Conservation (phyloP, 179 eudicot species). For the Camellia oleifera region DNA sequence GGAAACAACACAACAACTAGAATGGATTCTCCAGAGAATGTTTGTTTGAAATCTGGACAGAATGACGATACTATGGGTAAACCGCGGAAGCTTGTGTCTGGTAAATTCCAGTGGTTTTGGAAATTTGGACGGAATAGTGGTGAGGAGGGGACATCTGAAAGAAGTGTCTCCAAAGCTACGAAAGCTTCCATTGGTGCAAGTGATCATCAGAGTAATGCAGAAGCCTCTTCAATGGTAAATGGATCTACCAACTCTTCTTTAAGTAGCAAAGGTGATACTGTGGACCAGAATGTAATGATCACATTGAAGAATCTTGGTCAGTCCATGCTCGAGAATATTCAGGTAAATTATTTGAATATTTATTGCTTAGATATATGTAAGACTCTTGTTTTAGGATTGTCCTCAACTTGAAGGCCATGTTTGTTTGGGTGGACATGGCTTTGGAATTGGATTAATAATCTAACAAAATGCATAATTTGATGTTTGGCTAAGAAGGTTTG, state of each 20-base stretch:
- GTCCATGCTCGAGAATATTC: constrained; percentile 88
- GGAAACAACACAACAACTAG: neutral
- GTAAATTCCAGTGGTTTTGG: constrained; percentile 83
- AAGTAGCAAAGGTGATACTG: constrained; percentile 47
- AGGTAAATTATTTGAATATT: constrained; percentile 49
- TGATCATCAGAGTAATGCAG: constrained; percentile 27
- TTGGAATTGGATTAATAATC: too few species aligned
- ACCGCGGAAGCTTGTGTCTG: constrained; percentile 40
- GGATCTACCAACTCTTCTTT: constrained; percentile 22
- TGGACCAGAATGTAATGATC: constrained; percentile 58
- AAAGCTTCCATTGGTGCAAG: constrained; percentile 30
- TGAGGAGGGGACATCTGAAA: constrained; percentile 65
- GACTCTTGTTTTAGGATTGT: neutral
- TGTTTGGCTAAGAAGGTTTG: too few species aligned
- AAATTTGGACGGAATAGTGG: constrained; percentile 55
- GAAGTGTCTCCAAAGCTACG: constrained; percentile 34
- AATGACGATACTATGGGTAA: constrained; percentile 27
- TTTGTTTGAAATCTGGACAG: constrained; percentile 26
- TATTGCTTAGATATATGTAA: neutral
- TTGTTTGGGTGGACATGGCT: too few species aligned
- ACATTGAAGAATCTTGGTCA: constrained; percentile 76
- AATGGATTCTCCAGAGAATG: constrained; percentile 17
- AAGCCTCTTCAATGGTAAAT: constrained; percentile 26
- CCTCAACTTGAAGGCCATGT: too few species aligned
- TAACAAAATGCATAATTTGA: too few species aligned